Conservation (phyloP, 352 stramenopile species). For the Pythium apleroticum region DNA sequence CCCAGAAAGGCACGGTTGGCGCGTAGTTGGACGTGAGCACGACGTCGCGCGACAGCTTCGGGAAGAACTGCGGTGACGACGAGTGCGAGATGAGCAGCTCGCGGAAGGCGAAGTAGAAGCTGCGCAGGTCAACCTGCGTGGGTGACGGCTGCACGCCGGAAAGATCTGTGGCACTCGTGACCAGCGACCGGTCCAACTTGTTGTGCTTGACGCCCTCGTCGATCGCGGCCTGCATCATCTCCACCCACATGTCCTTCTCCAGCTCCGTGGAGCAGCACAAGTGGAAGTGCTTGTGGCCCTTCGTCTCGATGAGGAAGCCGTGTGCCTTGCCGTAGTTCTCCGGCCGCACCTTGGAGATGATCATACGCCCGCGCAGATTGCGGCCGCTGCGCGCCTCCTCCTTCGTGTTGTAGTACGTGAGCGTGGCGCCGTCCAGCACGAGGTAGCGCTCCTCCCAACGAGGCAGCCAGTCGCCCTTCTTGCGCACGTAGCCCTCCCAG, state of each 20-base stretch:
- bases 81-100: slow-evolving; percentile 88
- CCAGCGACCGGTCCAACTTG: slow-evolving; percentile 27
- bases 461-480: slow-evolving; percentile 89
- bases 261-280: slow-evolving; percentile 84
- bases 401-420: slow-evolving; percentile 89
- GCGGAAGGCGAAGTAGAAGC: slow-evolving; percentile 87
- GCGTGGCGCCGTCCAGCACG: slow-evolving; percentile 76
- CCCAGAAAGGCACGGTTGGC: slow-evolving; percentile 86
- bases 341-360: slow-evolving; percentile 71
- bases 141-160: slow-evolving; percentile 49
- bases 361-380: slow-evolving; percentile 82
- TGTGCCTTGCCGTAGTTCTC: slow-evolving; percentile 90
- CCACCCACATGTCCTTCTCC: slow-evolving; percentile 91
- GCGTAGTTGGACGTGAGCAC: slow-evolving; percentile 88
- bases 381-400: slow-evolving; percentile 79
- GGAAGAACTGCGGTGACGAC: slow-evolving; percentile 87
- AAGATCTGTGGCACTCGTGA: slow-evolving; percentile 22
- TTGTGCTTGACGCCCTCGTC: slow-evolving; percentile 60
- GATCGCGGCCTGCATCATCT: slow-evolving; percentile 90
- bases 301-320: slow-evolving; percentile 86
- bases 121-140: slow-evolving; percentile 81
- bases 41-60: slow-evolving; percentile 81
- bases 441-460: slow-evolving; percentile 89
- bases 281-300: slow-evolving; percentile 88
- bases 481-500: slow-evolving; percentile 88